Evolutionary conservation across 106 monocot species (phyloP).

Genomic region (Triglochin maritima): DNA sequence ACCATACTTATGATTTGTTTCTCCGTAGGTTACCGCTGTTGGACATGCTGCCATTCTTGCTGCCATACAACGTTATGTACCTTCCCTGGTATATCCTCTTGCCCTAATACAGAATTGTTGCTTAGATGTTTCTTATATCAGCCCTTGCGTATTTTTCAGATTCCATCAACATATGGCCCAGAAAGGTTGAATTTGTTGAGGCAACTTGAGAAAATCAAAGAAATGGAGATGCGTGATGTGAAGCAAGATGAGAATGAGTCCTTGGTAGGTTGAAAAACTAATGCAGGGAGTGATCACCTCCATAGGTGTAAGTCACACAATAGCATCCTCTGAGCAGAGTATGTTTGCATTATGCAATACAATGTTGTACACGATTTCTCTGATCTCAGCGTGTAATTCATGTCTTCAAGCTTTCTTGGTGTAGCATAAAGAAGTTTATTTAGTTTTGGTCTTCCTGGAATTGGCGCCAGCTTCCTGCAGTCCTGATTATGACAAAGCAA

Average conservation of each 20-base stretch:
- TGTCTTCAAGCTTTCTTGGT: no score
- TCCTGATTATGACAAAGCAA: no score
- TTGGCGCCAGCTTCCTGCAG: no score
- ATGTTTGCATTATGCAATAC: no score
- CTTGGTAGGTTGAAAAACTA: slow-evolving; percentile 11
- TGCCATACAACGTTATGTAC: slow-evolving; percentile 92
- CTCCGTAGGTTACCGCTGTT: slow-evolving; percentile 79
- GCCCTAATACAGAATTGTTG: no score
- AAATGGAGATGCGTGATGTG: slow-evolving; percentile 44
- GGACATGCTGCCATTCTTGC: slow-evolving; percentile 96
- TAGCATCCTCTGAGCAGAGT: no score
- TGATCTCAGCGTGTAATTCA: no score
- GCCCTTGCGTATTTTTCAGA: slow-evolving; percentile 25
- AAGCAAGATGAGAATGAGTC: slow-evolving; percentile 32
- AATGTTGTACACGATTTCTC: no score
- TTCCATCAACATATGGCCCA: slow-evolving; percentile 86
- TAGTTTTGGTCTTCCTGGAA: no score
- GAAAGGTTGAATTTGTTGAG: slow-evolving; percentile 87
- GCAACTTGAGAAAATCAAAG: slow-evolving; percentile 91
- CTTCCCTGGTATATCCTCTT: slow-evolving; percentile 52
- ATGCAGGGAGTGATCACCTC: slow-evolving; percentile 1
- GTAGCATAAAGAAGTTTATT: no score
- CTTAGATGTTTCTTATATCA: neutral
- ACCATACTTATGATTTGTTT: neutral
- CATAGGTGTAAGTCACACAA: neutral